Evolutionary conservation across 2,329 filamentous ascomycete species (phyloP).

Genomic region (Pyricularia sp.): DNA sequence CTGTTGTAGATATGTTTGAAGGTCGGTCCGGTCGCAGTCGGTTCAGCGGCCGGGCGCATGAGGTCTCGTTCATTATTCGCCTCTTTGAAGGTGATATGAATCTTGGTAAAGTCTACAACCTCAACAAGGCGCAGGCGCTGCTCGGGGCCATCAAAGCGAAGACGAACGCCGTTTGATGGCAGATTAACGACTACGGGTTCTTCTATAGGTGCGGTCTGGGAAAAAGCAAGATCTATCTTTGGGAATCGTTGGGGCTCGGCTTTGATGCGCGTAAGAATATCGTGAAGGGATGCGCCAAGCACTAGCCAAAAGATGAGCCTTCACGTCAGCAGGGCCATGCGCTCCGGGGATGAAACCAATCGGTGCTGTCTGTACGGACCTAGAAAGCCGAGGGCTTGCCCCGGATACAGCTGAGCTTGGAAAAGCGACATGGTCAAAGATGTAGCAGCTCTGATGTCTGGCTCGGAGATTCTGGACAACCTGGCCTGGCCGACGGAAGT

Average conservation of each 20-base stretch:
- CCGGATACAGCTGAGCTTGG: conserved; percentile 55
- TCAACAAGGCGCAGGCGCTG: conserved; percentile 88
- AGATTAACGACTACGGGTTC: conserved; percentile 69
- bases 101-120: conserved; percentile 81
- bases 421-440: conserved; percentile 30
- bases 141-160: conserved; percentile 90
- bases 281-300: conserved; percentile 84
- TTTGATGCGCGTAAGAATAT: conserved; percentile 79
- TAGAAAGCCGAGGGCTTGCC: conserved; percentile 56
- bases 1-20: conserved; percentile 89
- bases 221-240: conserved; percentile 74
- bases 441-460: neutral
- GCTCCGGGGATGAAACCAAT: neutral
- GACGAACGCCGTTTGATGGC: conserved; percentile 75
- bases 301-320: conserved; percentile 35
- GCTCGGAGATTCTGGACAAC: neutral
- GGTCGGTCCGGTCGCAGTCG: conserved; percentile 49
- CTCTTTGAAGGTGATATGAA: conserved; percentile 71
- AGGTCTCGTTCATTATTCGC: conserved; percentile 59
- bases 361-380: conserved; percentile 18
- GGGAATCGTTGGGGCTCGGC: conserved; percentile 77
- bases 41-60: conserved; percentile 44
- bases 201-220: conserved; percentile 61
- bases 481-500: neutral
- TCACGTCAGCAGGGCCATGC: conserved; percentile 8